Evolutionary conservation across 495 filamentous ascomycete genomes (phyloP), one percentile per base, ranked within the genome.

Genomic region (Aspergillus affinis): DNA sequence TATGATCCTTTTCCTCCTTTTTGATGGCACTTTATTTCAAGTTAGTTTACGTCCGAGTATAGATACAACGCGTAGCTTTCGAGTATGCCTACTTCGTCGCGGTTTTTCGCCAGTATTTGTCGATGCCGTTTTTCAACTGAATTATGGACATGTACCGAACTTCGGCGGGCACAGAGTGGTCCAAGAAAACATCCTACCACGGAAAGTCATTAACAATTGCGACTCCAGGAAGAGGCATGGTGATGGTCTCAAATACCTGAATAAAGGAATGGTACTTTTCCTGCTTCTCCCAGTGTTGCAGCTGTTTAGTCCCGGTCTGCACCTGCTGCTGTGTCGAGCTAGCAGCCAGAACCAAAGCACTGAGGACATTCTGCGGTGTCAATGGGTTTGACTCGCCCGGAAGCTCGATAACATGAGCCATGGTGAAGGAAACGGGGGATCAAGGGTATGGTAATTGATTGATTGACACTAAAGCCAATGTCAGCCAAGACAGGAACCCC

Each of bases 121-220:
- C 93, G 67, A 97, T 90, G 26, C 91, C 94, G 71, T 97, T 96
- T 70, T 97, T 97, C 55, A 98, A 77, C 67, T 95, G 90, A 60
- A 97, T 97, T 53, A 97, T 86, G 18, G 92, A 86, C n/a, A 96
- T 83, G 69, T 94, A 90, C 53, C 94, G 88, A 47, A 91, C 81
- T 64, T 93, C 87, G 15, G 80, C 66, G 12, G 91, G 90, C 0
- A 93, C 76, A 6, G 82, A 82, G 48, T 86, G 85, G 72, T 97
- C 89, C 50, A 96, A 75, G 69, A 91, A 97, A 7, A 88, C 82
- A 57, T 88, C 84, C 88, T 95, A 61, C 21, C 29, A 47, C 9
- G 21, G 21, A 51, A 2, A 53, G 48, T 13, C 27, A 50, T 17
- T 23, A 59, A 9, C 50, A 47, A 23, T 12, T 23, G 50, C 23